A percentile compares a stretch with the other conserved stretches of the same genome.
Conservation (phyloP, 768 basidiomycete genomes). For the Lentinus tigrinus region DNA sequence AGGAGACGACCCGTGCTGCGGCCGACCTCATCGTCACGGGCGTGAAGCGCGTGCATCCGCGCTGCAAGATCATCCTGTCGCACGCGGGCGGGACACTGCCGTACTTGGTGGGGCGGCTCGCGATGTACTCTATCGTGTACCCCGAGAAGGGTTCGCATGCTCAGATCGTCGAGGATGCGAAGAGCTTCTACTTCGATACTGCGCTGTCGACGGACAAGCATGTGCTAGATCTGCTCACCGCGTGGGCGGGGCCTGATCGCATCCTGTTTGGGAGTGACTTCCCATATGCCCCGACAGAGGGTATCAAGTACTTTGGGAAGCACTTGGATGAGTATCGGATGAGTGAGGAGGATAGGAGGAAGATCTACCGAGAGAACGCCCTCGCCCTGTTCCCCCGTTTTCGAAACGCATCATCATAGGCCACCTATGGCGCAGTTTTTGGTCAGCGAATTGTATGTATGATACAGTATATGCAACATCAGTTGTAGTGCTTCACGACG, state of each 20-base stretch:
- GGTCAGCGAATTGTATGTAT: too few relatives aligned
- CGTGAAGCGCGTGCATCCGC: neutral
- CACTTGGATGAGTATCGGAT: too few relatives aligned
- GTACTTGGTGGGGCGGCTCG: neutral
- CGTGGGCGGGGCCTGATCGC: too few relatives aligned
- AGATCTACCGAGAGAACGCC: too few relatives aligned
- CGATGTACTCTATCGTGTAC: neutral
- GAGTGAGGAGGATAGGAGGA: too few relatives aligned
- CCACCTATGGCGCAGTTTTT: too few relatives aligned
- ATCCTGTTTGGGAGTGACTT: too few relatives aligned
- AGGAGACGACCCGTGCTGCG: neutral
- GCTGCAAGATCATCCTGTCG: neutral
- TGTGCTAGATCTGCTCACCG: neutral
- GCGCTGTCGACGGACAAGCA: neutral
- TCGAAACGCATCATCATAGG: too few relatives aligned
- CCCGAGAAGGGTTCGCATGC: neutral
- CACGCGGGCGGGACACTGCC: neutral
- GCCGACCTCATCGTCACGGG: conserved; percentile 3
- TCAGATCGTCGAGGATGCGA: neutral
- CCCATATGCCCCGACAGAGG: too few relatives aligned
- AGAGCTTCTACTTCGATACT: neutral
- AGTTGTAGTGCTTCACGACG: conserved; percentile 33
- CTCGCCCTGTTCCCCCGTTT: too few relatives aligned
- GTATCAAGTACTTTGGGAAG: too few relatives aligned
- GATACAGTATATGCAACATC: neutral